Evolutionary conservation across 2,329 filamentous ascomycete genomes (phyloP).

Genomic region (Mycogone perniciosa): DNA sequence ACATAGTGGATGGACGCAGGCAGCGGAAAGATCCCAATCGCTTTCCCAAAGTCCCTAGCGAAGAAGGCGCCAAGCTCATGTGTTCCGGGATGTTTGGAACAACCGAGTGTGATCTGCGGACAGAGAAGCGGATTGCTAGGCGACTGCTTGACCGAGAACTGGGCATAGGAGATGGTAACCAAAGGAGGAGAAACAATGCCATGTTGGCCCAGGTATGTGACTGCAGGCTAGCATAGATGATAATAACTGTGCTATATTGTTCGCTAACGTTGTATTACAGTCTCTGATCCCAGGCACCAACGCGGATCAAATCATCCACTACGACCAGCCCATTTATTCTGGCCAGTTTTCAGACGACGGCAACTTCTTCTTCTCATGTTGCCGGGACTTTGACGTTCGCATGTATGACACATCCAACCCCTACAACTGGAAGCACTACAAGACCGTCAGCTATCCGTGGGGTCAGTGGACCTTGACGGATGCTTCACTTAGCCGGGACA

Average conservation of each 20-base stretch:
- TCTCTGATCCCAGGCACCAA: constrained; percentile 69
- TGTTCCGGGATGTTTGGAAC: constrained; percentile 71
- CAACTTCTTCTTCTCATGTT: constrained; percentile 92
- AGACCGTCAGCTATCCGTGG: constrained; percentile 75
- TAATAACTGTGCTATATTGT: background rate
- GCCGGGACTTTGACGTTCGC: constrained; percentile 86
- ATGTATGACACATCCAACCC: constrained; percentile 98
- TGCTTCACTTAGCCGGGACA: constrained; percentile 84
- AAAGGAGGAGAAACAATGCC: constrained; percentile 53
- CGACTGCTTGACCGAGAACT: constrained; percentile 77
- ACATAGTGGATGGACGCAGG: constrained; percentile 25
- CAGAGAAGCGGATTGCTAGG: constrained; percentile 56
- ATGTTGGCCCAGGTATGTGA: constrained; percentile 60
- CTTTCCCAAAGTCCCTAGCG: constrained; percentile 81
- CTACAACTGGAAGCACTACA: constrained; percentile 94
- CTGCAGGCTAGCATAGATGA: background rate
- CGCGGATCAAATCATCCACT: constrained; percentile 83
- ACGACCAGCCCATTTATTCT: constrained; percentile 80
- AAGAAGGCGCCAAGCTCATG: constrained; percentile 73
- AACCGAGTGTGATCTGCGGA: constrained; percentile 49
- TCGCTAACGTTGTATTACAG: constrained; percentile 31
- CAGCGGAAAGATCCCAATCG: constrained; percentile 44
- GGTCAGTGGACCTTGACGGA: constrained; percentile 97
- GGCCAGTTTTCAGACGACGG: constrained; percentile 96
- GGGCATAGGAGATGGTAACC: constrained; percentile 57